Evolutionary conservation across 2,329 filamentous ascomycete species (phyloP), one percentile per base, ranked within the genome.

Genomic region (Stachybotrys elegans): DNA sequence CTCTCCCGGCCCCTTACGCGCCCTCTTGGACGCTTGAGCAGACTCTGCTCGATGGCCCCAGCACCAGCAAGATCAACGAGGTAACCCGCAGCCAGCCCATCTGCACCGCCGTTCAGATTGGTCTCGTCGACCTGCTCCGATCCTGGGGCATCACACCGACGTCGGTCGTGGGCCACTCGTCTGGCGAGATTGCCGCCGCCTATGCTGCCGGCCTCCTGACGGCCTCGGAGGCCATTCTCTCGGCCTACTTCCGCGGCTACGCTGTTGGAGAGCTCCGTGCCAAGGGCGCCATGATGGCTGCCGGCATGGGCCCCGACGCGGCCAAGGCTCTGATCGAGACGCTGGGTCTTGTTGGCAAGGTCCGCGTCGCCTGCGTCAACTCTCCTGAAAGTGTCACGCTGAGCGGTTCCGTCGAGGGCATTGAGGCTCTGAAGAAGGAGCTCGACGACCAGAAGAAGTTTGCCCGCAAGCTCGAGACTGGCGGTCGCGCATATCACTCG

Each of bases 141-240:
- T 46, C 48, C 3, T 68, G 66, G 59, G 58, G 57, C 1, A 59
- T 73, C 22, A 45, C 36, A n/a, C 63, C 68, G 2, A 20, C 45
- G 0, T 62, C 57, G 9, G 65, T 70, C 1, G 56, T 60, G 4
- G 67, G 70, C 3, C 70, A 73, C 47, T 71, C 68, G 0, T 65
- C 60, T 14, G 70, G 70, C 9, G 70, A 73, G 46, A 71, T 72
- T 37, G 66, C 49, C 2, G 68, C 69, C 17, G 69, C 70, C 0
- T 71, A 68, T 44, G 58, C 66, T 2, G 54, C 63, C 2, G 67
- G 65, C 2, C 53, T 58, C 3, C 40, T 72, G 0, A 55, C 55
- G 5, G 53, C 55, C 4, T 52, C 60, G 12, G 56, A 60, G 17
- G 63, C 63, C 17, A 49, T 62, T 14, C 51, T 63, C 6, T 46